Percentiles rank a stretch among this genome's conserved stretches.
These are phyloP conservation scores for Sabuloglossum arenarium DNA, from an alignment of 495 filamentous ascomycete species.

Conservation along the genomic window DNA sequence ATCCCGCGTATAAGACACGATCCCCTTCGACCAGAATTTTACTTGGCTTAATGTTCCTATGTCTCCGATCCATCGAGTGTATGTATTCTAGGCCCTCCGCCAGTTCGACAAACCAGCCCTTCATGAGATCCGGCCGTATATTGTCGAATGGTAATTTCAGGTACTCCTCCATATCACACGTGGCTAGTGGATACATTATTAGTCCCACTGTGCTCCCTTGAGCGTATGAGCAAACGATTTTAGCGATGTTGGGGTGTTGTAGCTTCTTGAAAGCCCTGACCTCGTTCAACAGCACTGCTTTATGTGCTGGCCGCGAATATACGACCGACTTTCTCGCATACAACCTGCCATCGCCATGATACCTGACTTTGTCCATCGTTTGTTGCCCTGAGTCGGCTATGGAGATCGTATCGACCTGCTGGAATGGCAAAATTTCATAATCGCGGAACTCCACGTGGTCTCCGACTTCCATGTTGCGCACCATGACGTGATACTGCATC, in stretches of 20 bases:
- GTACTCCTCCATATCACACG: not conserved
- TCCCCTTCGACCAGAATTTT: slow-evolving; percentile 1
- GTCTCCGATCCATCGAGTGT: not conserved
- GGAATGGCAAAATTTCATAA: not conserved
- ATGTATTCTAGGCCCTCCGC: not conserved
- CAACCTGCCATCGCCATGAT: not conserved
- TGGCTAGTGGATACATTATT: not conserved
- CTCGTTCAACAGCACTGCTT: not conserved
- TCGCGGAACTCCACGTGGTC: not conserved
- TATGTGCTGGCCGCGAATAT: not conserved
- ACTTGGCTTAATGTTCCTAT: not conserved
- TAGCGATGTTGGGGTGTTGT: not conserved
- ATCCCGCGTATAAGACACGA: not conserved
- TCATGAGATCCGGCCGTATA: slow-evolving; percentile 1
- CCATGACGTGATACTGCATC: slow-evolving; percentile 2
- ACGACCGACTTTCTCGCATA: slow-evolving; percentile 1
- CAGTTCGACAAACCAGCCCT: not conserved
- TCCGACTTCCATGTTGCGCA: not conserved
- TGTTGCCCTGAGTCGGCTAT: not conserved
- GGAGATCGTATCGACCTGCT: not conserved
- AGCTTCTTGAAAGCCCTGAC: not conserved
- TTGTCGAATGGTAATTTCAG: not conserved
- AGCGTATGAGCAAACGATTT: not conserved
- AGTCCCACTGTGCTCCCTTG: not conserved
- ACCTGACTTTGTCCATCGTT: not conserved